A percentile compares a stretch with the other conserved stretches of the same genome.
Conservation (phyloP, 352 stramenopile genomes). For the Phytophthora boehmeriae region DNA sequence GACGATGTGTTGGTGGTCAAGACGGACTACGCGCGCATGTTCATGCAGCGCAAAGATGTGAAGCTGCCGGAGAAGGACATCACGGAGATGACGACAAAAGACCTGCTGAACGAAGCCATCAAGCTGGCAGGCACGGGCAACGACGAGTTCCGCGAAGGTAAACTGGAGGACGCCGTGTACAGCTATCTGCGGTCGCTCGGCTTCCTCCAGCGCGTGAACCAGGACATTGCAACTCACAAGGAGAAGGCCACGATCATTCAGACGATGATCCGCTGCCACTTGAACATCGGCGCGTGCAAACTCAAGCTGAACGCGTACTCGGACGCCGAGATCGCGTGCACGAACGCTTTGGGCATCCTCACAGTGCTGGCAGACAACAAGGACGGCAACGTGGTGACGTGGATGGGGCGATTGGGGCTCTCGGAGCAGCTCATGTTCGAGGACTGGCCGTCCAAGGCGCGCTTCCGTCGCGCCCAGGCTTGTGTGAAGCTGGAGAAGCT, state of each 20-base stretch:
- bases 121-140: conserved; percentile 75
- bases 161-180: conserved; percentile 72
- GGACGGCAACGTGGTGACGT: conserved; percentile 79
- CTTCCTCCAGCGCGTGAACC: conserved; percentile 79
- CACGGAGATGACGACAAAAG: conserved; percentile 79
- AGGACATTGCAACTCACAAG: conserved; percentile 82
- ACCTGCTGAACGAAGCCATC: conserved; percentile 71
- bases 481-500: conserved; percentile 78
- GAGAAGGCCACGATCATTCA: conserved; percentile 87
- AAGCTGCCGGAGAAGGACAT: conserved; percentile 67
- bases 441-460: conserved; percentile 87
- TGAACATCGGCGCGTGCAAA: conserved; percentile 88
- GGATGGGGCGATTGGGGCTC: conserved; percentile 84
- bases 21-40: conserved; percentile 69
- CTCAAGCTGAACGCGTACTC: conserved; percentile 69
- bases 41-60: conserved; percentile 84
- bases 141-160: conserved; percentile 62
- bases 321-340: conserved; percentile 81
- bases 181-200: conserved; percentile 75
- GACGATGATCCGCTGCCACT: conserved; percentile 89
- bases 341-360: conserved; percentile 84
- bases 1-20: conserved; percentile 77
- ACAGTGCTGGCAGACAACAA: conserved; percentile 78
- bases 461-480: conserved; percentile 83
- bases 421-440: conserved; percentile 83